These are phyloP conservation scores for Eleusine indica DNA, from an alignment of 176 grass and related monocot species.

Conservation along the genomic window DNA sequence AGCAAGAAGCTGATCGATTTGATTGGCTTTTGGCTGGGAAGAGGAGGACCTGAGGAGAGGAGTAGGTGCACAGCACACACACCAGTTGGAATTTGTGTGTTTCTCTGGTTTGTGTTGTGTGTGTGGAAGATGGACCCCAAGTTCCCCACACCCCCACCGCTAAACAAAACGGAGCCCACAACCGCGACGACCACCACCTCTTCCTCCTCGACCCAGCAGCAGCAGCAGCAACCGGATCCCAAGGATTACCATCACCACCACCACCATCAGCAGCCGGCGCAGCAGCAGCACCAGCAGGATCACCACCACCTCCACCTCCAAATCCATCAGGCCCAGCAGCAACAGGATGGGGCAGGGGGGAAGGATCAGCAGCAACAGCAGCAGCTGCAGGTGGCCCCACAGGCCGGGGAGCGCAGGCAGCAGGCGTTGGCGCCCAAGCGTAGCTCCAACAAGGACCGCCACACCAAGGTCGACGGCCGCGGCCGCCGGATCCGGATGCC, in stretches of 20 bases:
- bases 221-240: slow-evolving; percentile 57
- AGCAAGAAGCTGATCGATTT: slow-evolving; percentile 10
- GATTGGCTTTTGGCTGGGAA: slow-evolving; percentile 15
- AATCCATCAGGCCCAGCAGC: slow-evolving; percentile 27
- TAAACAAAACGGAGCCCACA: slow-evolving; percentile 75
- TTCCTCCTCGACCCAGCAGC: slow-evolving; percentile 34
- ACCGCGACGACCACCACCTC: slow-evolving; percentile 41
- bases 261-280: slow-evolving; percentile 14
- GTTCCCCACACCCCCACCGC: slow-evolving; percentile 66
- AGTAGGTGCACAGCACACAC: not conserved
- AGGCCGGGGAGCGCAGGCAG: slow-evolving; percentile 47
- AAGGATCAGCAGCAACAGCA: slow-evolving; percentile 42
- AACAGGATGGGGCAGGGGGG: slow-evolving; percentile 34
- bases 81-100: not conserved
- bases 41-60: slow-evolving; percentile 29
- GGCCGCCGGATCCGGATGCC: slow-evolving; percentile 87
- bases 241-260: slow-evolving; percentile 52
- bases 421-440: slow-evolving; percentile 68
- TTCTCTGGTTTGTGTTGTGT: not conserved
- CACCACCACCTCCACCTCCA: slow-evolving; percentile 51
- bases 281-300: slow-evolving; percentile 39
- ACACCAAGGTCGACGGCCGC: slow-evolving; percentile 85
- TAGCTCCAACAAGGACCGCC: slow-evolving; percentile 88
- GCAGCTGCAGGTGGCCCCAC: slow-evolving; percentile 32
- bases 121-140: slow-evolving; percentile 64